A percentile compares a stretch with the other conserved stretches of the same genome.
Conservation (phyloP, 2,329 filamentous ascomycete genomes). For the Pleomassaria siparia region DNA sequence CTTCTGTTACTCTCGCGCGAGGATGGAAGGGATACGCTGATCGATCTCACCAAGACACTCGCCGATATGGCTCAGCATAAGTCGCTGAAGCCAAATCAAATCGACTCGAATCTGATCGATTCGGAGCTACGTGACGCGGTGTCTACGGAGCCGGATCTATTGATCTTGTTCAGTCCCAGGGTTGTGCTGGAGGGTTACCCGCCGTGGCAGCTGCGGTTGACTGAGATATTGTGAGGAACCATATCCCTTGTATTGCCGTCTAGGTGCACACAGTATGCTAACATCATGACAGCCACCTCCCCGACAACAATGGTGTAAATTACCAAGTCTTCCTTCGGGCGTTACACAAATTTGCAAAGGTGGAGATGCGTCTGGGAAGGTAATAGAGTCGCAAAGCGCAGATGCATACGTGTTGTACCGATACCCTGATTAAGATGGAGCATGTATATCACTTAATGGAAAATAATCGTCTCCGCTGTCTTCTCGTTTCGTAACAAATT, state of each 20-base stretch:
- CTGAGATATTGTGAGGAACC: constrained; percentile 76
- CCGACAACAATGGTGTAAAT: constrained; percentile 78
- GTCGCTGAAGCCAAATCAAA: constrained; percentile 79
- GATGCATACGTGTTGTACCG: neutral
- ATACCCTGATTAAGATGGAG: neutral
- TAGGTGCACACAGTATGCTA: constrained; percentile 12
- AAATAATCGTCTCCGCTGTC: neutral
- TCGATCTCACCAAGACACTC: constrained; percentile 92
- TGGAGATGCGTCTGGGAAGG: constrained; percentile 82
- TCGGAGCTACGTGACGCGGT: constrained; percentile 78
- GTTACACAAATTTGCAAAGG: constrained; percentile 79
- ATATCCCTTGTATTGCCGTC: neutral
- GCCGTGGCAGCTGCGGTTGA: constrained; percentile 92
- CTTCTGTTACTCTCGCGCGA: constrained; percentile 82
- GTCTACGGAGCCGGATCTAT: constrained; percentile 85
- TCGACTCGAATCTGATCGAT: constrained; percentile 83
- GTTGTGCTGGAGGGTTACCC: constrained; percentile 89
- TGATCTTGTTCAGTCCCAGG: constrained; percentile 82
- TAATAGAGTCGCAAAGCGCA: constrained; percentile 32
- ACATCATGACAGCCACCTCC: constrained; percentile 47
- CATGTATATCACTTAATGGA: neutral
- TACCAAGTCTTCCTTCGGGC: constrained; percentile 92
- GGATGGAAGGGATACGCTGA: constrained; percentile 89
- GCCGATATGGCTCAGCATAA: constrained; percentile 91
- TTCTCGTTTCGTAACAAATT: neutral